Base-by-base conservation (phyloP, 441 rosid species). In the Aquilaria agallochum region DNA sequence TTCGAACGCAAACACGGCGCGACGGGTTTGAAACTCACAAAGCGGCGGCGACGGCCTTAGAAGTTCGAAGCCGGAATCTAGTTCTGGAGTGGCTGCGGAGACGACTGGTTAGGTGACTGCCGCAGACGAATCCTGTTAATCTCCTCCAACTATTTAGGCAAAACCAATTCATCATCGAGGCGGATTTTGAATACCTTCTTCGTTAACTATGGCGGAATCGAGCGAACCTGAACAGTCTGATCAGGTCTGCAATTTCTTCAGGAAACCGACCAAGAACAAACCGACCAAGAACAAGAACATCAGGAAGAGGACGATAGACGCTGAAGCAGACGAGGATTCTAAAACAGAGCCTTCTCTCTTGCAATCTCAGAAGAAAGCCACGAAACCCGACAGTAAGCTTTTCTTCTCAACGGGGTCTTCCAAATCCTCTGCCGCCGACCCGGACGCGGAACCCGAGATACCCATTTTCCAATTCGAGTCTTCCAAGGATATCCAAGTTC, bases 401-500 rank as follows among this genome's bases (percentile, higher is more conserved):
- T 90, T n/a, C 51, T 92, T 92, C 55, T 81, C 96, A 0, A 82
- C 88, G 53, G 92, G 87, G 55, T 71, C 89, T 31, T 78, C 90
- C 34, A 83, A 78, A 69, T 76, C 60, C 60, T 33, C 76, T 9
- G 6, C 42, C 32, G 32, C 80, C 0, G 80, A 74, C 53, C 57
- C 77, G 2, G 75, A 68, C 55, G 59, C 55, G 0, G 88, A 74
- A 66, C 50, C 76, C 55, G 62, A 72, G 12, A 63, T 67, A 40
- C n/a, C 79, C 14, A 56, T 83, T 44, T 92, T 92, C 69, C 89
- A 88, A 53, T 92, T 79, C 5, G 92, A 88, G 54, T 92, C 98
- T 60, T 90, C 94, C 3, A 92, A 81, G 82, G 84, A 88, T 73
- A 86, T 92, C 64, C 98, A 92, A 72, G 94, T 92, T 51, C 94